These are phyloP conservation scores for Neurospora crassa DNA, from an alignment of 2,329 filamentous ascomycete species.

Conservation along the genomic window DNA sequence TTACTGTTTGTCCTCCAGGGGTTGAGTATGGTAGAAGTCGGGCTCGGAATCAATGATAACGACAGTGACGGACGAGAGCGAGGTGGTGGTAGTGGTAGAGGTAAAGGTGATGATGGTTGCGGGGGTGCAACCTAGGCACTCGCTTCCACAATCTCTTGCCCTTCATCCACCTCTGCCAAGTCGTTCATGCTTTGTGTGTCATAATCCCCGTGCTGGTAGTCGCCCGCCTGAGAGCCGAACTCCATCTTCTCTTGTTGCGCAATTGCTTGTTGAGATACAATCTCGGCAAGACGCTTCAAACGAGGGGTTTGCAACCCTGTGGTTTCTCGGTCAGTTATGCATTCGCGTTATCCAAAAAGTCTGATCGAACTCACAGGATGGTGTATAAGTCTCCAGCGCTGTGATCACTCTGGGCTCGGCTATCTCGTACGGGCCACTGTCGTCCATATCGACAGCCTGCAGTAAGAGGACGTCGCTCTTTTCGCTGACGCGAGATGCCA, in stretches of 20 bases:
- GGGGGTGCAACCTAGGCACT: slow-evolving; percentile 25
- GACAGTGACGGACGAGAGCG: not conserved
- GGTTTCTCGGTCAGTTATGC: slow-evolving; percentile 17
- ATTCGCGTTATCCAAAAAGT: not conserved
- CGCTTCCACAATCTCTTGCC: slow-evolving; percentile 24
- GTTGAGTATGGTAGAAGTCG: slow-evolving; percentile 20
- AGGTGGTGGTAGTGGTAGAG: not conserved
- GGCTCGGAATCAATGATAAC: slow-evolving; percentile 13
- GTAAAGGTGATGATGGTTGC: not conserved
- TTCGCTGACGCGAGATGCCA: slow-evolving; percentile 91
- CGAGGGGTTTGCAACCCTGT: slow-evolving; percentile 90
- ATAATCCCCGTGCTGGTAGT: slow-evolving; percentile 19
- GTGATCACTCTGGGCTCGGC: slow-evolving; percentile 94
- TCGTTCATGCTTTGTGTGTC: slow-evolving; percentile 30
- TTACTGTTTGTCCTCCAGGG: slow-evolving; percentile 10
- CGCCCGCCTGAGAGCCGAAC: slow-evolving; percentile 38
- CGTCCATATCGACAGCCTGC: slow-evolving; percentile 96
- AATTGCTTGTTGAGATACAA: slow-evolving; percentile 92
- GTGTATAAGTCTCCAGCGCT: slow-evolving; percentile 94
- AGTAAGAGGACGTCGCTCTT: slow-evolving; percentile 95
- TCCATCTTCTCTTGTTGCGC: slow-evolving; percentile 86
- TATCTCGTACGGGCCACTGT: slow-evolving; percentile 96
- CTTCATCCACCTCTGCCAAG: slow-evolving; percentile 42
- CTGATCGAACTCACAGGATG: slow-evolving; percentile 62
- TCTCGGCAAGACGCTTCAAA: slow-evolving; percentile 93